Evolutionary conservation across 306 rosid genomes (phyloP).

Genomic region (Neltuma alba): DNA sequence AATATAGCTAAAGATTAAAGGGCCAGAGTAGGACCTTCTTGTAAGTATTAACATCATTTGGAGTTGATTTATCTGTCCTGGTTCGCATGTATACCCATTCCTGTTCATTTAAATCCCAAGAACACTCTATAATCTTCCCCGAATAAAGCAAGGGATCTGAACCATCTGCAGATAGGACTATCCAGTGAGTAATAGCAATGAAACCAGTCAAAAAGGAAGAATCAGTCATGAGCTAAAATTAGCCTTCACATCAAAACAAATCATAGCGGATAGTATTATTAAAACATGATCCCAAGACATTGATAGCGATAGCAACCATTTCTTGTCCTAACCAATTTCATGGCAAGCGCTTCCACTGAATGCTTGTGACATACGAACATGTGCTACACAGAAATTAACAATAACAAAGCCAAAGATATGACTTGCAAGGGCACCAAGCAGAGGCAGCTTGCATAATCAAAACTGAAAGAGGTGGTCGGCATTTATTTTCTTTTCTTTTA

Average conservation of each 20-base stretch:
- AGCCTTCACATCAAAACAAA: constrained; percentile 6
- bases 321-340: constrained; percentile 14
- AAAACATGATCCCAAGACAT: constrained; percentile 12
- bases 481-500: background rate
- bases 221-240: constrained; percentile 14
- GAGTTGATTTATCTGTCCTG: constrained; percentile 85
- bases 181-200: constrained; percentile 32
- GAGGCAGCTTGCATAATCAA: constrained; percentile 6
- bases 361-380: background rate
- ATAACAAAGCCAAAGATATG: background rate
- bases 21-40: constrained; percentile 59
- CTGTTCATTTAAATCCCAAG: constrained; percentile 63
- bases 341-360: background rate
- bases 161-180: constrained; percentile 62
- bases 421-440: background rate
- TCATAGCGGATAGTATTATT: background rate
- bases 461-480: constrained; percentile 6
- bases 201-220: constrained; percentile 11
- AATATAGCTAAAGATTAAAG: constrained; percentile 12
- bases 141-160: constrained; percentile 67
- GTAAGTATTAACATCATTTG: constrained; percentile 88
- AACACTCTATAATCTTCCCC: constrained; percentile 89
- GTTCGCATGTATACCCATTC: constrained; percentile 78
- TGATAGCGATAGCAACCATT: background rate
- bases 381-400: constrained; percentile 3